Percentiles rank a stretch among this genome's conserved stretches.
Conservation (phyloP, 1,139 yeast genomes). For the Kodamaea derodonti region DNA sequence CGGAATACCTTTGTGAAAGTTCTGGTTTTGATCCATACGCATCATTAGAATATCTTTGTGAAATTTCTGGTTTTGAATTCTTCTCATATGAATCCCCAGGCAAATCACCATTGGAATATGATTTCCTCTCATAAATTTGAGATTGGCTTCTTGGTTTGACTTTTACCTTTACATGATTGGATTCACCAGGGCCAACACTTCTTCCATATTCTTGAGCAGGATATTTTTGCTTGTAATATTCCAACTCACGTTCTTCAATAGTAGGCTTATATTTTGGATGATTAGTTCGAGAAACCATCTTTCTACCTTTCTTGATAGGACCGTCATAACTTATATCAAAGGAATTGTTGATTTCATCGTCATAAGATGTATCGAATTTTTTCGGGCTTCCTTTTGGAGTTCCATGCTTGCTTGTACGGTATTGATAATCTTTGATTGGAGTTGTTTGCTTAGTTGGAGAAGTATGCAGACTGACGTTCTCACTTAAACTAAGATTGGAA, state of each 20-base stretch:
- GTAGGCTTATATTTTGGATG: conserved; percentile 19
- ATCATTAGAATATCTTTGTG: too few relatives aligned
- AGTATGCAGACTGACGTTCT: conserved; percentile 11
- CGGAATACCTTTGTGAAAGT: too few relatives aligned
- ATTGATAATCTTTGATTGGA: conserved; percentile 18
- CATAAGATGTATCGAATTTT: conserved; percentile 19
- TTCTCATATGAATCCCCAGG: conserved; percentile 9
- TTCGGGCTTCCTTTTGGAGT: conserved; percentile 12
- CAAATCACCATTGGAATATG: conserved; percentile 15
- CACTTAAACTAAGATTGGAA: conserved; percentile 12
- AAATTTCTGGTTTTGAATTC: too few relatives aligned
- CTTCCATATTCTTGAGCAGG: conserved; percentile 19
- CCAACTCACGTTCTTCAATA: conserved; percentile 27
- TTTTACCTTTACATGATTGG: too few relatives aligned
- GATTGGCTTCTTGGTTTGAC: conserved; percentile 17
- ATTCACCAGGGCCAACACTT: not conserved
- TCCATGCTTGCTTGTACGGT: too few relatives aligned
- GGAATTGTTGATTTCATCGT: conserved; percentile 19
- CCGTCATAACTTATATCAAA: conserved; percentile 27
- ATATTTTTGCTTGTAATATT: conserved; percentile 28
- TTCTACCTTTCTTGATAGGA: conserved; percentile 15
- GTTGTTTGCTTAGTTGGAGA: conserved; percentile 14
- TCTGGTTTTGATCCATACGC: conserved; percentile 11
- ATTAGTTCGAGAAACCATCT: conserved; percentile 17
- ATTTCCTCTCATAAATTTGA: conserved; percentile 10